A percentile compares a stretch with the other conserved stretches of the same genome.
phyloP scores from a whole-genome alignment of 2,329 filamentous ascomycete species.

The Sclerotinia minor region DNA sequence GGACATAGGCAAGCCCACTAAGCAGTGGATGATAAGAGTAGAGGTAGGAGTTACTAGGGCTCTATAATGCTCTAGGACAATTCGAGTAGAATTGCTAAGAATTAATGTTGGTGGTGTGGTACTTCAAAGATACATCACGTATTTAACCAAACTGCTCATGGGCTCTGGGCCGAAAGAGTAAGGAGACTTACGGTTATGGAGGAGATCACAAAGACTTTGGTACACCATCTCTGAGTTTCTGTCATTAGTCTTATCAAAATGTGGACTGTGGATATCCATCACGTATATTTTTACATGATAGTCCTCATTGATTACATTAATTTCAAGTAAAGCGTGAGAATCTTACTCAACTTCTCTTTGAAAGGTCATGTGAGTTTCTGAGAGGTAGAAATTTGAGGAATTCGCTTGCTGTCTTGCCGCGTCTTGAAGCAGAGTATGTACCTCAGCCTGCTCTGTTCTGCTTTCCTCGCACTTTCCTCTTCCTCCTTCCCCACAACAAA shows the following conservation, averaged over 20 bases:
- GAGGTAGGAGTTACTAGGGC: neutral
- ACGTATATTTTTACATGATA: neutral
- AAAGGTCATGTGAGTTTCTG: neutral
- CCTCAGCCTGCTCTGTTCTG: neutral
- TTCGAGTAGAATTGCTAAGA: neutral
- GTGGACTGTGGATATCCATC: neutral
- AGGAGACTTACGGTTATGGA: neutral
- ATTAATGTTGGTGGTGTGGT: neutral
- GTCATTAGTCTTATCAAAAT: neutral
- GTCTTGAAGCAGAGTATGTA: neutral
- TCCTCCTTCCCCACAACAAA: neutral
- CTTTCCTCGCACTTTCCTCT: neutral
- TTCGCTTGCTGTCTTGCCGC: slow-evolving; percentile 7
- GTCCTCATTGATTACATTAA: neutral
- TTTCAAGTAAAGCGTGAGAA: neutral
- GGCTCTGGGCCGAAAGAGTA: neutral
- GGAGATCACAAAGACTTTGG: neutral
- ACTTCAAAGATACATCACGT: neutral
- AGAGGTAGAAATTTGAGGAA: neutral
- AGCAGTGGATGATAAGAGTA: neutral
- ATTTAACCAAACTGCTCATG: neutral
- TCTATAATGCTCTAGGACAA: neutral
- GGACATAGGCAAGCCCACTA: neutral
- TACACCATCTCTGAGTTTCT: neutral
- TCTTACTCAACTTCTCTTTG: neutral